Evolutionary conservation across 495 filamentous ascomycete genomes (phyloP).

Genomic region (Aspergillus wentii): DNA sequence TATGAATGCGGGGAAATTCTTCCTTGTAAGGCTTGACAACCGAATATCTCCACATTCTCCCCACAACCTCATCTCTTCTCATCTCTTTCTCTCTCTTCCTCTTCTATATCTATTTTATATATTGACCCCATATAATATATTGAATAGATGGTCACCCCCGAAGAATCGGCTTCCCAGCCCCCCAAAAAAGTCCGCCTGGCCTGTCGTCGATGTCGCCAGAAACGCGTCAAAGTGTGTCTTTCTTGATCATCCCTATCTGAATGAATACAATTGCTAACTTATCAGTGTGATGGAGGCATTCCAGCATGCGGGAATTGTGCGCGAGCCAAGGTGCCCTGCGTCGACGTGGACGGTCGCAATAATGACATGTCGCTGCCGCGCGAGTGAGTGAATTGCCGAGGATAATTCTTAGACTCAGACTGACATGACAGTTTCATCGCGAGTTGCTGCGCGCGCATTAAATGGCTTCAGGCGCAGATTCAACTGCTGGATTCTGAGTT

Average conservation of each 20-base stretch:
- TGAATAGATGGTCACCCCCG: too few species aligned
- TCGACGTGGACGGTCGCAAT: constrained; percentile 20
- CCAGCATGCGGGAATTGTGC: constrained; percentile 21
- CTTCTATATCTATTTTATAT: too few species aligned
- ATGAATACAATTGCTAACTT: not conserved
- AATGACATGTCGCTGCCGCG: constrained; percentile 18
- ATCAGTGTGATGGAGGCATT: constrained; percentile 19
- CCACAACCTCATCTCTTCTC: too few species aligned
- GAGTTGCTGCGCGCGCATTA: constrained; percentile 16
- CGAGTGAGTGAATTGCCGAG: constrained; percentile 5
- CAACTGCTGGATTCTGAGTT: constrained; percentile 11
- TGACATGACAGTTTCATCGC: constrained; percentile 10
- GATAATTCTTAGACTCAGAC: not conserved
- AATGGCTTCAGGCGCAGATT: constrained; percentile 18
- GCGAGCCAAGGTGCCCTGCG: constrained; percentile 14
- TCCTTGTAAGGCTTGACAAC: too few species aligned
- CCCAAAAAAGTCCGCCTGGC: constrained; percentile 16
- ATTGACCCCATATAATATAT: too few species aligned
- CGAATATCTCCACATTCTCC: too few species aligned
- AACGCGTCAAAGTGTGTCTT: constrained; percentile 14
- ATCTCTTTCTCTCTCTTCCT: too few species aligned
- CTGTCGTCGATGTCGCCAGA: constrained; percentile 17
- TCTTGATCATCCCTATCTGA: not conserved
- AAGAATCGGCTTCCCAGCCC: constrained; percentile 2
- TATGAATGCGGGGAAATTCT: too few species aligned